Base-by-base conservation (phyloP, 306 rosid species). In the Cucurbita maxima region DNA sequence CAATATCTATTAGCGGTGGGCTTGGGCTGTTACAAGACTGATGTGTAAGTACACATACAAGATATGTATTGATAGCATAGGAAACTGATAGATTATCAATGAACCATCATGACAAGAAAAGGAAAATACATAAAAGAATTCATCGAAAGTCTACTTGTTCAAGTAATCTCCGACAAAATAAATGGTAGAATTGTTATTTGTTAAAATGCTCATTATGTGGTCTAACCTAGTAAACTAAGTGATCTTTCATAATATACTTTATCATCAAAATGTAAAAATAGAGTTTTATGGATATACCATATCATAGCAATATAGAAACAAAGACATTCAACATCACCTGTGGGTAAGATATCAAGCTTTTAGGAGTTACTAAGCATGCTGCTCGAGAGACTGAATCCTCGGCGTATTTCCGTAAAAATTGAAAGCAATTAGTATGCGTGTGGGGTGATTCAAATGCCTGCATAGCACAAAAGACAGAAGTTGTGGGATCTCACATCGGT, bases 371-470 rank as follows among this genome's bases (percentile, higher is more conserved):
- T 81, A 95, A 82, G 89, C 99, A 95, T 51, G 99, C 97, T 37
- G 97, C 96, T 82, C 59, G 77, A 50, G 99, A 82, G 78, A 89
- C 87, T 76, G 99, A 88, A 60, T 91, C 99, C 79, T 86, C 97
- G 0, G 99, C 99, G 79, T 89, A 95, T 87, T 95, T 94, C 87
- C 99, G 83, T 47, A 91, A 90, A 85, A 84, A 95, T 81, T 90
- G 75, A 80, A 84, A 81, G 56, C 99, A 95, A 74, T 73, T 85
- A 68, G 89, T 14, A 58, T 95, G 99, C 13, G 91, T 95, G 72
- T 95, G 85, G 19, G 99, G 99, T 34, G 99, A 86, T 81, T 91
- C 99, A 72, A 95, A 95, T 67, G 99, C 99, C 99, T 95, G 83
- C 60, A 77, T 72, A 81, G 70, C 22, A 19, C 12, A 81, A 13